Evolutionary conservation across 1,284 basidiomycete genomes (phyloP).

Genomic region (Moesziomyces sp.): DNA sequence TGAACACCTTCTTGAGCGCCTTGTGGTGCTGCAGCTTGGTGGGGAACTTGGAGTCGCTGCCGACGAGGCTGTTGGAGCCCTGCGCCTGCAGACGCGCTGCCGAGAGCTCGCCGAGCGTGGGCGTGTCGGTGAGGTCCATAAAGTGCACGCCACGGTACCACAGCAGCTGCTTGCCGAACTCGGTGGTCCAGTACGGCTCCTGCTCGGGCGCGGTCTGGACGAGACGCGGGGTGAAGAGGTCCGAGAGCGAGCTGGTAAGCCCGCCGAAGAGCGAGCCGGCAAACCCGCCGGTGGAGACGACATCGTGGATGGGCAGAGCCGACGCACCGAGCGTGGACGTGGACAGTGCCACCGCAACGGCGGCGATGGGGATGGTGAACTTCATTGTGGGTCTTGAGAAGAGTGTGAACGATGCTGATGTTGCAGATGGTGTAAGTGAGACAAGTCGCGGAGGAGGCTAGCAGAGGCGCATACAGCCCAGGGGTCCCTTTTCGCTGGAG

Average conservation of each 20-base stretch:
- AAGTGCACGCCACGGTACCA: slow-evolving; percentile 48
- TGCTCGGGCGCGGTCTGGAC: slow-evolving; percentile 39
- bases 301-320: slow-evolving; percentile 21
- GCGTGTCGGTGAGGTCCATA: slow-evolving; percentile 61
- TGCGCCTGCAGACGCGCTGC: slow-evolving; percentile 4
- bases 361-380: slow-evolving; percentile 29
- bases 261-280: slow-evolving; percentile 21
- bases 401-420: neutral
- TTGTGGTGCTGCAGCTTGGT: slow-evolving; percentile 22
- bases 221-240: slow-evolving; percentile 24
- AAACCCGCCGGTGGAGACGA: slow-evolving; percentile 19
- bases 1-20: slow-evolving; percentile 43
- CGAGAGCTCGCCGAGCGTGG: slow-evolving; percentile 24
- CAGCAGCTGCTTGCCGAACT: slow-evolving; percentile 53
- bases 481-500: no score
- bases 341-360: slow-evolving; percentile 12
- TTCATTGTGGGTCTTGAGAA: slow-evolving; percentile 23
- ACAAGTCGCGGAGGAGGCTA: slow-evolving; percentile 1
- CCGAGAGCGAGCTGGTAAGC: slow-evolving; percentile 15
- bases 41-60: slow-evolving; percentile 39
- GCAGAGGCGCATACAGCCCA: neutral
- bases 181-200: slow-evolving; percentile 59
- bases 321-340: slow-evolving; percentile 4
- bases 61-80: neutral
- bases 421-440: neutral